These are phyloP conservation scores for Inga laurina DNA, from an alignment of 306 rosid species.

Conservation along the genomic window DNA sequence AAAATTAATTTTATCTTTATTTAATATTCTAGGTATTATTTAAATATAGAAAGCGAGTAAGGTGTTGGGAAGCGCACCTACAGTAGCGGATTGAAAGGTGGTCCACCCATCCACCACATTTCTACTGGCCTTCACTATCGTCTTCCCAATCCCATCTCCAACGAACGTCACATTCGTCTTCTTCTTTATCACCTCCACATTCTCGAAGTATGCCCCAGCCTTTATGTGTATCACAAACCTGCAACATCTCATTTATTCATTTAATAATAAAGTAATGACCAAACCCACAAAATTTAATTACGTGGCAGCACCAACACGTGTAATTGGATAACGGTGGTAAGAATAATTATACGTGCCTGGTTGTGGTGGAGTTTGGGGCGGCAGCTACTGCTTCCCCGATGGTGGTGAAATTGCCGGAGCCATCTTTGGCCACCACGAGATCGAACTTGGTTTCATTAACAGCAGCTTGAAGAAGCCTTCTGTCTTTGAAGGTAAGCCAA, in stretches of 20 bases:
- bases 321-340: neutral
- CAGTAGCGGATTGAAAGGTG: slow-evolving; percentile 88
- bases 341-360: slow-evolving; percentile 44
- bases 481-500: slow-evolving; percentile 58
- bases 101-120: slow-evolving; percentile 86
- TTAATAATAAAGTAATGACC: neutral
- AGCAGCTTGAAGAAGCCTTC: slow-evolving; percentile 52
- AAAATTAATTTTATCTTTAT: too few relatives aligned
- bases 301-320: too few relatives aligned
- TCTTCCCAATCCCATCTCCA: slow-evolving; percentile 87
- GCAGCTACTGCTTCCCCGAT: slow-evolving; percentile 61
- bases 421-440: slow-evolving; percentile 78
- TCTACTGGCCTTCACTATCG: slow-evolving; percentile 69
- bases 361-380: slow-evolving; percentile 74
- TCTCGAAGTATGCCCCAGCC: slow-evolving; percentile 79
- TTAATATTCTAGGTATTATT: neutral
- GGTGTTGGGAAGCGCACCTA: slow-evolving; percentile 50
- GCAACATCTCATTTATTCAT: neutral
- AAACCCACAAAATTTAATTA: neutral
- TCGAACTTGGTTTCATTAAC: slow-evolving; percentile 45
- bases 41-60: neutral
- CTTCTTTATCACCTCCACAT: slow-evolving; percentile 73
- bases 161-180: slow-evolving; percentile 68
- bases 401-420: slow-evolving; percentile 79
- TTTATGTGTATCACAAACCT: slow-evolving; percentile 89